A percentile compares a stretch with the other conserved stretches of the same genome.
Conservation (phyloP, 106 monocot species). For the Alisma plantagoaquatica region DNA sequence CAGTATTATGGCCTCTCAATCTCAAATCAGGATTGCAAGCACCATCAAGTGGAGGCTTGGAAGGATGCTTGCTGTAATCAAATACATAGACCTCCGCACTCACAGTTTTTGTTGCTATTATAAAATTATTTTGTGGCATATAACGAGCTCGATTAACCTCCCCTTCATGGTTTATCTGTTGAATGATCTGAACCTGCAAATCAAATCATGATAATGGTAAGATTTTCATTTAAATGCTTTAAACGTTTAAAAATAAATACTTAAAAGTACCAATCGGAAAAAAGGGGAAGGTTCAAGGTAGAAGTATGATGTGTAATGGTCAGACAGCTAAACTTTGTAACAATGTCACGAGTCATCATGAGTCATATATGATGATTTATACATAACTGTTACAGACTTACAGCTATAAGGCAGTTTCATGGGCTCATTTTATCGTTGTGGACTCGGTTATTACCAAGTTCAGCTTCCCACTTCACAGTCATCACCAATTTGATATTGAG, state of each 20-base stretch:
- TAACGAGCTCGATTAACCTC: slow-evolving; percentile 97
- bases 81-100: slow-evolving; percentile 97
- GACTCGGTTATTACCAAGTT: too few species aligned
- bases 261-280: not conserved
- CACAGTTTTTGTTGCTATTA: slow-evolving; percentile 95
- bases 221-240: not conserved
- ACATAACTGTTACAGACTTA: too few species aligned
- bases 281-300: not conserved
- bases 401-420: too few species aligned
- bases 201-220: not conserved
- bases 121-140: slow-evolving; percentile 95
- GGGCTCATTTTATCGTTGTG: too few species aligned
- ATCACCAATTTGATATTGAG: too few species aligned
- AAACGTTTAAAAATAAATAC: not conserved
- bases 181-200: slow-evolving; percentile 88
- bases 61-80: slow-evolving; percentile 97
- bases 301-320: too few species aligned
- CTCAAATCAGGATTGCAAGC: slow-evolving; percentile 88
- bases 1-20: slow-evolving; percentile 79
- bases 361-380: too few species aligned
- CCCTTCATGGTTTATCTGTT: slow-evolving; percentile 99
- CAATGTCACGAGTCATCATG: too few species aligned
- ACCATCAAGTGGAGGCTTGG: slow-evolving; percentile 89
- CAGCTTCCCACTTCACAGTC: too few species aligned
- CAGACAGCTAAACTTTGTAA: too few species aligned